Percentiles rank a stretch among this genome's conserved stretches.
These are phyloP conservation scores for Colletotrichum orbiculare DNA, from an alignment of 2,329 filamentous ascomycete species.

Conservation along the genomic window DNA sequence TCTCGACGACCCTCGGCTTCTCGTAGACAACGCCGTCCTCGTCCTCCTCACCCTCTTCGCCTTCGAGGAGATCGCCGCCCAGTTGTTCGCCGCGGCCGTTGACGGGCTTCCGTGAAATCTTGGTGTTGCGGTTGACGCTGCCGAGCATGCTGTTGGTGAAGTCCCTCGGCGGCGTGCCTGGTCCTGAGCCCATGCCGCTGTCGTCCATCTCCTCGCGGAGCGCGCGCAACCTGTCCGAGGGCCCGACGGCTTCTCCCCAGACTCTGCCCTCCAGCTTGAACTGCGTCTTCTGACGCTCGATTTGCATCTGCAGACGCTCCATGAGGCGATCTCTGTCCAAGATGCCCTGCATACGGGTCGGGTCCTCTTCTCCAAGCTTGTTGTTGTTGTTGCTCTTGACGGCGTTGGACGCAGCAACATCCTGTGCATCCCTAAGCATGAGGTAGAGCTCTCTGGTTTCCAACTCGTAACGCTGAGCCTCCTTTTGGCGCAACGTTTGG, in stretches of 20 bases:
- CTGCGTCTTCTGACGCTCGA: conserved; percentile 97
- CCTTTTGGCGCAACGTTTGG: conserved; percentile 86
- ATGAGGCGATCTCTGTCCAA: conserved; percentile 92
- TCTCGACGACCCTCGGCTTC: conserved; percentile 82
- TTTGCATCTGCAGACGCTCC: conserved; percentile 92
- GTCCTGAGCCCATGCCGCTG: conserved; percentile 59
- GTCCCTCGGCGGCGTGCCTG: conserved; percentile 66
- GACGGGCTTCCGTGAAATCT: conserved; percentile 66
- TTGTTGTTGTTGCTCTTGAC: conserved; percentile 63
- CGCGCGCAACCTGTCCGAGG: conserved; percentile 91
- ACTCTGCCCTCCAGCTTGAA: conserved; percentile 95
- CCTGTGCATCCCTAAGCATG: conserved; percentile 97
- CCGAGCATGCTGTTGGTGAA: conserved; percentile 81
- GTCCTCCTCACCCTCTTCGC: conserved; percentile 63
- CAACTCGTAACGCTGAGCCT: conserved; percentile 92
- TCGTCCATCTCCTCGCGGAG: conserved; percentile 94
- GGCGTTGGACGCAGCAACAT: conserved; percentile 90
- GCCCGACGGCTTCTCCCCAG: conserved; percentile 84
- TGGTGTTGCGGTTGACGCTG: conserved; percentile 72
- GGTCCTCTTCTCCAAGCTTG: conserved; percentile 69
- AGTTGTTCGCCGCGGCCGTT: conserved; percentile 51
- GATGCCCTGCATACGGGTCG: conserved; percentile 87
- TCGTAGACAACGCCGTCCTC: conserved; percentile 76
- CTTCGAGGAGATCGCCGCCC: conserved; percentile 51
- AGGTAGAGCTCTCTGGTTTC: conserved; percentile 97